Conservation (phyloP, 139 green algal genomes). For the Pleodorina starrii region DNA sequence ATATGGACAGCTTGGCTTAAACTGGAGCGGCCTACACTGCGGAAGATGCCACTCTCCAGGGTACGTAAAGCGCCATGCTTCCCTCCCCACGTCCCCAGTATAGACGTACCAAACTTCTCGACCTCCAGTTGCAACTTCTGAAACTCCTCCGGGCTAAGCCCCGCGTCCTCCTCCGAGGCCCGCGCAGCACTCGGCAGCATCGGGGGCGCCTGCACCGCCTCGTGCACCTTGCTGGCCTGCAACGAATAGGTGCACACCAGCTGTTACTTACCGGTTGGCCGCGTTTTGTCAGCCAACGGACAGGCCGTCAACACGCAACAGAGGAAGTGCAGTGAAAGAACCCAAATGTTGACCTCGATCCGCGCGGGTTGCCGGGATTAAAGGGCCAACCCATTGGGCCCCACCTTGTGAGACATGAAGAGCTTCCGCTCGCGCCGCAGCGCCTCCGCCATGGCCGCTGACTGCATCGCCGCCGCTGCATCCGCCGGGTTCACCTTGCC, state of each 20-base stretch:
- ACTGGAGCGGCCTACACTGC: too few relatives aligned
- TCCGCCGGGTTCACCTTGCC: not conserved
- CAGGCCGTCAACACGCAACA: too few relatives aligned
- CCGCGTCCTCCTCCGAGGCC: conserved; percentile 8
- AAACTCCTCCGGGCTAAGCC: conserved; percentile 65
- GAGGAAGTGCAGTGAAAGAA: too few relatives aligned
- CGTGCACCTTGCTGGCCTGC: conserved; percentile 51
- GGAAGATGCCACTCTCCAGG: too few relatives aligned
- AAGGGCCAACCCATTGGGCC: conserved; percentile 10
- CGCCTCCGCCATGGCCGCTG: not conserved
- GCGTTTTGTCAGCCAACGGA: too few relatives aligned
- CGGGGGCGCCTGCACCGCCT: not conserved
- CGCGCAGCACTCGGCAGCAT: not conserved
- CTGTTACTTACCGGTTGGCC: too few relatives aligned
- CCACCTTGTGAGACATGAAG: conserved; percentile 79
- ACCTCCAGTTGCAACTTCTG: conserved; percentile 71
- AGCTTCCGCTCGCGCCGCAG: conserved; percentile 63
- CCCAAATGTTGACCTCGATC: too few relatives aligned
- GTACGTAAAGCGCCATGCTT: too few relatives aligned
- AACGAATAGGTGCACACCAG: too few relatives aligned
- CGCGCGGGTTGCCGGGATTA: too few relatives aligned
- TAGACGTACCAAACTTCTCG: conserved; percentile 70
- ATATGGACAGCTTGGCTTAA: too few relatives aligned
- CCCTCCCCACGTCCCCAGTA: too few relatives aligned
- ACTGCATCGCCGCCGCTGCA: not conserved